Conservation (phyloP, 73 alveolate species). For the Paramecium tetraurelia region DNA sequence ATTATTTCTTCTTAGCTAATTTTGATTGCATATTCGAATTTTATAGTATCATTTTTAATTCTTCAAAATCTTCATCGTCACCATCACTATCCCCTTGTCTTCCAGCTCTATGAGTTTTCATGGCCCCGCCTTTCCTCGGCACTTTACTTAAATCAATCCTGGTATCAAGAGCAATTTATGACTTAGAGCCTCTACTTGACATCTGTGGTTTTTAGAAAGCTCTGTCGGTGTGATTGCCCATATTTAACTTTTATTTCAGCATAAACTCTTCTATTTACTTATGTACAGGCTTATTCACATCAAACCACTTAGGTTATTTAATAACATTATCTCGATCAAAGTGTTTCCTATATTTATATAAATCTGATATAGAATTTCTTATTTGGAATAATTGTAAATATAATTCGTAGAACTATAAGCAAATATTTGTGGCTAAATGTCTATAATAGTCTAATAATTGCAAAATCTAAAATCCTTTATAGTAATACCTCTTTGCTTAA, state of each 20-base stretch:
- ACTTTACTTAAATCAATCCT: background rate
- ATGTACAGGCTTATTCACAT: background rate
- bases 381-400: background rate
- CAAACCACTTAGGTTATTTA: slow-evolving; percentile 27
- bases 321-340: slow-evolving; percentile 28
- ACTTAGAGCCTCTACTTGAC: background rate
- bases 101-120: slow-evolving; percentile 8
- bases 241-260: background rate
- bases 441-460: background rate
- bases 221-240: background rate
- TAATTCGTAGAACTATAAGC: slow-evolving; percentile 4
- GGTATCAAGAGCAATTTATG: background rate
- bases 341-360: background rate
- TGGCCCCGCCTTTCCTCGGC: background rate
- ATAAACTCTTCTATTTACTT: background rate
- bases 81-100: background rate
- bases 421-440: background rate
- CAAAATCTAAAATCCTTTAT: background rate
- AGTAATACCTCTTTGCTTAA: background rate
- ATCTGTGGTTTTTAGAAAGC: background rate
- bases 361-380: background rate
- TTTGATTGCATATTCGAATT: background rate
- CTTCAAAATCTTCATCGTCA: slow-evolving; percentile 8
- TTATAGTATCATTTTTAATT: background rate
- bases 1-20: background rate